Evolutionary conservation across 352 stramenopile genomes (phyloP), one percentile per base, ranked within the genome.

Genomic region (Globisporangium alternatum): DNA sequence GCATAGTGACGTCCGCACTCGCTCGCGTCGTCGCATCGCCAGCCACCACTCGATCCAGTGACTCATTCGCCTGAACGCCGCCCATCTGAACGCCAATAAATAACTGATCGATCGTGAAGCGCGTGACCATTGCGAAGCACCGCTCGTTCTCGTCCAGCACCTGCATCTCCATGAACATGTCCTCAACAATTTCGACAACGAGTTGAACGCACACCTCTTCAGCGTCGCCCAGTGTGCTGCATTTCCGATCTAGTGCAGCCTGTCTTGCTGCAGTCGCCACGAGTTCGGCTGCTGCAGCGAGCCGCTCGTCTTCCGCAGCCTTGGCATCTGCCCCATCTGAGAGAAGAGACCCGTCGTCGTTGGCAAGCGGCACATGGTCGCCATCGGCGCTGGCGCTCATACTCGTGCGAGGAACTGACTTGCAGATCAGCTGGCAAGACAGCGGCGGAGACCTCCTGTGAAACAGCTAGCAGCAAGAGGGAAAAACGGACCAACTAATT

Each of bases 81-180:
- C 62, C 62, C 71, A 81, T 75, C 9, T 47, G 35, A 6, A 73
- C 56, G 22, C 64, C 52, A 33, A 71, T 66, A 17, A 83, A 79
- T 44, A 64, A 58, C 59, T 72, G 56, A 0, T 37, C 19, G 9
- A 62, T 75, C 56, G 75, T 59, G 30, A 69, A 62, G 7, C 30
- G 56, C 7, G 66, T 56, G 2, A 75, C 64, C 6, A 45, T n/a
- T 19, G 55, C 22, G 56, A 87, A 74, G 4, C 72, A 56, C 0
- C 45, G 39, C 22, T 56, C 47, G 58, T 75, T 87, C 41, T 83
- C 67, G 3, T 70, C 51, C 7, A 60, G 58, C 22, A 80, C 70
- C 44, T 76, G 69, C 74, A 85, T 81, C 44, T 83, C 69, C 28
- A 72, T 30, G 17, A 87, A 87, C 33, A 87, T 75, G n/a, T 69